Conservation (phyloP, 805 yeast species). For the Zygotorulaspora chibaensis region DNA sequence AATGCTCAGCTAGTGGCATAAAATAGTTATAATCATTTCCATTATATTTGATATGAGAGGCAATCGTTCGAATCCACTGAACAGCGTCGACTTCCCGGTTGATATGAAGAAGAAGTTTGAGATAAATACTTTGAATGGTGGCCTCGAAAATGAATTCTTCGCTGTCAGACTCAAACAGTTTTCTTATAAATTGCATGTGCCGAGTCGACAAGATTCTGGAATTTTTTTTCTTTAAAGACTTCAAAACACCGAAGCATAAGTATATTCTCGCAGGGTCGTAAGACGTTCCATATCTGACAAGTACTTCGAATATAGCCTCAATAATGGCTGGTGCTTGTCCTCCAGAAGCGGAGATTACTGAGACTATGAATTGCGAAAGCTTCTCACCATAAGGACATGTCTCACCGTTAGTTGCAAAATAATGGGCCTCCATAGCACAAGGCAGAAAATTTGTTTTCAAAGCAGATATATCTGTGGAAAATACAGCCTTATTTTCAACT, state of each 20-base stretch:
- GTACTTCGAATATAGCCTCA: constrained; percentile 39
- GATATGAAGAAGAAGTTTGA: constrained; percentile 43
- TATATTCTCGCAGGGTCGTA: constrained; percentile 72
- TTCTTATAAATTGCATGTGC: constrained; percentile 33
- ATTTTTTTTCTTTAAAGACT: constrained; percentile 41
- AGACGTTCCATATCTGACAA: constrained; percentile 45
- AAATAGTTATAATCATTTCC: constrained; percentile 32
- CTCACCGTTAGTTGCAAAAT: constrained; percentile 45
- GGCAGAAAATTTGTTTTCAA: constrained; percentile 48
- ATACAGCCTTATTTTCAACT: constrained; percentile 44
- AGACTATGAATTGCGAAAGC: constrained; percentile 43
- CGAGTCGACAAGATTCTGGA: constrained; percentile 18
- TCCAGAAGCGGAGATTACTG: constrained; percentile 12
- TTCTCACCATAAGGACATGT: constrained; percentile 57
- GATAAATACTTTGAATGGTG: constrained; percentile 47
- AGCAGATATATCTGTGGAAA: constrained; percentile 39
- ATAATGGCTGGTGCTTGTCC: constrained; percentile 4
- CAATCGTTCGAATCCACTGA: constrained; percentile 36
- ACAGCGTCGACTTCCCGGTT: constrained; percentile 27
- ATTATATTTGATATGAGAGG: constrained; percentile 36
- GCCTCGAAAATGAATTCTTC: constrained; percentile 54
- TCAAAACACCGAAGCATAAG: constrained; percentile 50
- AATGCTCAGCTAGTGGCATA: constrained; percentile 32
- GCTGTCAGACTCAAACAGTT: constrained; percentile 37
- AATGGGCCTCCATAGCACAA: constrained; percentile 57